phyloP scores from a whole-genome alignment of 1,139 yeast genomes.

The Blastobotrys elegans region DNA sequence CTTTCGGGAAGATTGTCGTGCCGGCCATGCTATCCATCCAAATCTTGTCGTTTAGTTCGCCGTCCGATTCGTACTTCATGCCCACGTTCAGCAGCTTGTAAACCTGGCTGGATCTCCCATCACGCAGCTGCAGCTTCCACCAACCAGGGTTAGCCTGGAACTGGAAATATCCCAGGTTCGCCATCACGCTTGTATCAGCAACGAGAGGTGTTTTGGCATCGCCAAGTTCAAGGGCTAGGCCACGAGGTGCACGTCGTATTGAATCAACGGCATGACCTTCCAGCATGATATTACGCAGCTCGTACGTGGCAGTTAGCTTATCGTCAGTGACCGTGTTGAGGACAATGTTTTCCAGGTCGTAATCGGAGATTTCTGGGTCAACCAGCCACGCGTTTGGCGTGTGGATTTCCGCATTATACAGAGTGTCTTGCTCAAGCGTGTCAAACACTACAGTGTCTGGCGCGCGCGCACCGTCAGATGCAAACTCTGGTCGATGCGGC shows the following conservation, averaged over 20 bases:
- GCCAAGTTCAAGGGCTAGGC: constrained; percentile 45
- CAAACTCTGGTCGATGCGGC: constrained; percentile 41
- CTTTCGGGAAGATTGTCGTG: constrained; percentile 41
- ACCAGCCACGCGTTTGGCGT: constrained; percentile 65
- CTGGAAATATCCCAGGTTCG: constrained; percentile 72
- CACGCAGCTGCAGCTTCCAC: constrained; percentile 48
- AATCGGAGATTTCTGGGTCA: constrained; percentile 42
- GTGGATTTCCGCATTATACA: constrained; percentile 56
- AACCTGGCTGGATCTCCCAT: constrained; percentile 40
- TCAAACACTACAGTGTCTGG: constrained; percentile 33
- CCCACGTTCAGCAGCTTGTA: constrained; percentile 39
- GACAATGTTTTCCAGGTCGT: constrained; percentile 60
- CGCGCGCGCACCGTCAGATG: constrained; percentile 34
- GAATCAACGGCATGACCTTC: constrained; percentile 67
- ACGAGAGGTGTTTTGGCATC: constrained; percentile 19
- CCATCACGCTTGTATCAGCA: constrained; percentile 64
- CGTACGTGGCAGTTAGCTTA: constrained; percentile 40
- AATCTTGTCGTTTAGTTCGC: constrained; percentile 14
- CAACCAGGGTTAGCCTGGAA: constrained; percentile 64
- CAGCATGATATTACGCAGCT: constrained; percentile 48
- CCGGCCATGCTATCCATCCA: constrained; percentile 42
- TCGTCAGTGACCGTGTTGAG: constrained; percentile 36
- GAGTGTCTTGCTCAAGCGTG: constrained; percentile 44
- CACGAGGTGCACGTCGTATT: constrained; percentile 39
- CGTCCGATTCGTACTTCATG: constrained; percentile 29